A percentile compares a stretch with the other conserved stretches of the same genome.
These are phyloP conservation scores for Aspergillus terreus DNA, from an alignment of 2,329 filamentous ascomycete genomes.

Conservation along the genomic window DNA sequence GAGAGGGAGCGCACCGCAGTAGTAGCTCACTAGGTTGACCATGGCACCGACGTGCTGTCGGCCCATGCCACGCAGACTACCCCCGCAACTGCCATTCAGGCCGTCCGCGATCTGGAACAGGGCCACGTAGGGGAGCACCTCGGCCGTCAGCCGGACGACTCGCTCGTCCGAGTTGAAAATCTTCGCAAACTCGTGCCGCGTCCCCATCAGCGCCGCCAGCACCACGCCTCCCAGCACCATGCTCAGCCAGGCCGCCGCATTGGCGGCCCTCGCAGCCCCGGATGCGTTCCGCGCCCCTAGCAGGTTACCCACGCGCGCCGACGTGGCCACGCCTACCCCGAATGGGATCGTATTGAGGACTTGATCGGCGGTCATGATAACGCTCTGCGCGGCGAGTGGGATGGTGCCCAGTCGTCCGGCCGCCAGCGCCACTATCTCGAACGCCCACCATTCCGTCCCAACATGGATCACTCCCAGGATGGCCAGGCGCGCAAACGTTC, in stretches of 20 bases:
- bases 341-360: constrained; percentile 84
- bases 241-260: constrained; percentile 70
- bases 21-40: constrained; percentile 81
- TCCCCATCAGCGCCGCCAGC: constrained; percentile 64
- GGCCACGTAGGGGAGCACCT: constrained; percentile 83
- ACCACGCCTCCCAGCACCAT: constrained; percentile 66
- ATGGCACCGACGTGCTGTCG: constrained; percentile 78
- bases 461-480: constrained; percentile 76
- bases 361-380: constrained; percentile 88
- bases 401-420: constrained; percentile 77
- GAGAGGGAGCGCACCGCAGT: constrained; percentile 73
- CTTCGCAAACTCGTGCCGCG: constrained; percentile 68
- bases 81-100: constrained; percentile 79
- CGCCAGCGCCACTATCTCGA: constrained; percentile 82
- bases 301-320: constrained; percentile 73
- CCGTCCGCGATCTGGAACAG: constrained; percentile 89
- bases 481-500: constrained; percentile 70
- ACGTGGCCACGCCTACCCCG: constrained; percentile 77
- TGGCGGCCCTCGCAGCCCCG: constrained; percentile 68
- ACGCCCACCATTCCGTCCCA: constrained; percentile 92
- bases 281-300: constrained; percentile 64
- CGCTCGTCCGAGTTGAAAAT: constrained; percentile 76
- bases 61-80: constrained; percentile 77
- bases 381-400: constrained; percentile 74
- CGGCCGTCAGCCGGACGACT: constrained; percentile 68